phyloP scores from a whole-genome alignment of 305 asterid genomes.

The Lippia alba region DNA sequence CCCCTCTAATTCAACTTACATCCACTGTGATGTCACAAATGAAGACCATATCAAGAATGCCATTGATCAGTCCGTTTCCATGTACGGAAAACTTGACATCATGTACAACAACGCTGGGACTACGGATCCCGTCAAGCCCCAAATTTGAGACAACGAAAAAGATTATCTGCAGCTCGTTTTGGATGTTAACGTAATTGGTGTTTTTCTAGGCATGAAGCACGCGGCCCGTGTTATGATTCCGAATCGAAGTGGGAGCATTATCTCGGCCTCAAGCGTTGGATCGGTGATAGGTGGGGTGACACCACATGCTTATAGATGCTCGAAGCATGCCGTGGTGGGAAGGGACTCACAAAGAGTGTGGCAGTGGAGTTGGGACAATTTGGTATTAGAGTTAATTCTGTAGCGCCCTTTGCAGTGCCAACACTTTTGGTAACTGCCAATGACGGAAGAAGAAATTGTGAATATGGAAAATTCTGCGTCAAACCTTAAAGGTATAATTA shows the following conservation, averaged over 20 bases:
- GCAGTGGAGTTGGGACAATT: constrained; percentile 60
- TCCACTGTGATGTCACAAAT: constrained; percentile 47
- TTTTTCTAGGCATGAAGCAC: constrained; percentile 51
- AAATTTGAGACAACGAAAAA: constrained; percentile 34
- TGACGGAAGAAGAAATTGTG: constrained; percentile 41
- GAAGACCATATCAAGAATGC: constrained; percentile 42
- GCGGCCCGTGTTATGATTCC: constrained; percentile 56
- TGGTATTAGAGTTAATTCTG: constrained; percentile 71
- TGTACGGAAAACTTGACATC: constrained; percentile 49
- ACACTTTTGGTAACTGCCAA: constrained; percentile 34
- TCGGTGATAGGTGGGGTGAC: constrained; percentile 35
- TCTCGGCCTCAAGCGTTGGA: constrained; percentile 38
- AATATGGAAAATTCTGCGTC: constrained; percentile 9
- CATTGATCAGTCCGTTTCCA: constrained; percentile 33
- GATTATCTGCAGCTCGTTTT: constrained; percentile 39
- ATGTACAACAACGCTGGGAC: constrained; percentile 51
- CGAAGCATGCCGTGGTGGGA: constrained; percentile 62
- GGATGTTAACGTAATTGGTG: constrained; percentile 37
- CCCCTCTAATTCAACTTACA: constrained; percentile 31
- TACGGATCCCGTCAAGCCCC: constrained; percentile 1
- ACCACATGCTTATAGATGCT: constrained; percentile 46
- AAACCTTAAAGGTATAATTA: constrained; percentile 35
- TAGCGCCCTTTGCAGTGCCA: constrained; percentile 52
- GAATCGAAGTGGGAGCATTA: constrained; percentile 41
- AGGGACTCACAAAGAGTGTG: constrained; percentile 53